phyloP scores from a whole-genome alignment of 2,329 filamentous ascomycete genomes.

The Fusarium camptoceras region DNA sequence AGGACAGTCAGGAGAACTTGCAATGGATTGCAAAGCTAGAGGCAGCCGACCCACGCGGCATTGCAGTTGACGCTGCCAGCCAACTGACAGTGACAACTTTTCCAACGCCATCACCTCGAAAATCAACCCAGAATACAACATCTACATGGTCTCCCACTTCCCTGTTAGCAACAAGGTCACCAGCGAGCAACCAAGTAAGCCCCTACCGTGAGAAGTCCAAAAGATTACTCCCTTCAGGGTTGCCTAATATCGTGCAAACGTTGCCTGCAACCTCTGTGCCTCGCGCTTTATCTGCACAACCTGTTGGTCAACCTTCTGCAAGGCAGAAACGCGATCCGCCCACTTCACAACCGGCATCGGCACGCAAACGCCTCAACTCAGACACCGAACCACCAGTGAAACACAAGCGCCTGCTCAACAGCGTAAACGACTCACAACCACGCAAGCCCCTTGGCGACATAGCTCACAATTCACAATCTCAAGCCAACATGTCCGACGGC shows the following conservation, averaged over 20 bases:
- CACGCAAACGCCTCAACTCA: slow-evolving; percentile 38
- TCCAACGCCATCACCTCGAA: slow-evolving; percentile 51
- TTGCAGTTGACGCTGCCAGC: slow-evolving; percentile 57
- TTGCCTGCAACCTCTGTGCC: slow-evolving; percentile 24
- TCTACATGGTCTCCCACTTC: slow-evolving; percentile 33
- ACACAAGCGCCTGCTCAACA: background rate
- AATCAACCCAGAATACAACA: slow-evolving; percentile 43
- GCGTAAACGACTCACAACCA: background rate
- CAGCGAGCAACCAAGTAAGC: background rate
- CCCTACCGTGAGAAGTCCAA: background rate
- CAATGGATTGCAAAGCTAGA: slow-evolving; percentile 73
- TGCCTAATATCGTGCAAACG: background rate
- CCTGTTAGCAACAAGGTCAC: slow-evolving; percentile 10
- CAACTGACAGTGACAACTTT: slow-evolving; percentile 58
- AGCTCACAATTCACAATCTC: slow-evolving; percentile 42
- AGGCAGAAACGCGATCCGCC: slow-evolving; percentile 11
- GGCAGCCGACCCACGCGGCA: slow-evolving; percentile 60
- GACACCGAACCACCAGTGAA: slow-evolving; percentile 2
- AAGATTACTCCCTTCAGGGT: background rate
- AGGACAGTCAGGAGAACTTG: slow-evolving; percentile 70
- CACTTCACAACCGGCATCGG: background rate
- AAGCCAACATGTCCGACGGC: slow-evolving; percentile 7
- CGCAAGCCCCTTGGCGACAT: slow-evolving; percentile 43
- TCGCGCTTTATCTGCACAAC: background rate
- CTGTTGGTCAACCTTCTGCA: no score